Evolutionary conservation across 352 stramenopile species (phyloP), one percentile per base, ranked within the genome.

Genomic region (Globisporangium uncinulatum): DNA sequence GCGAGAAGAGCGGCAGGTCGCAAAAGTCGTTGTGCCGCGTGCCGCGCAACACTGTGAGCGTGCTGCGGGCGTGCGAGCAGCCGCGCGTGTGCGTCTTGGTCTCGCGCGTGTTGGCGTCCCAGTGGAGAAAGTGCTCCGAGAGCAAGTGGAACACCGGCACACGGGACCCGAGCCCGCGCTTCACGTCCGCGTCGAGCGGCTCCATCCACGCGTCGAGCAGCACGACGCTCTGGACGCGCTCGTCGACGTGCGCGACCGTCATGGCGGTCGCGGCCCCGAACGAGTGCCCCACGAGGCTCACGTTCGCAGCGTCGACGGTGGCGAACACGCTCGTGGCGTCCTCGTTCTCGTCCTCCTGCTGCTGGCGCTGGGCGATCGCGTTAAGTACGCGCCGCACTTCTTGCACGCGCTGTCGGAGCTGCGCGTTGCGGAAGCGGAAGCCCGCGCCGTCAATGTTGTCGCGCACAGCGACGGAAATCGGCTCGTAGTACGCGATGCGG

Each of bases 21-120:
- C 72, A 86, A 36, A 90, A 90, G 57, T 90, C 86, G 69, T 86
- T 87, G 77, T 90, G 79, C 10, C 71, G 63, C 15, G 73, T 69
- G 43, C 63, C 67, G 0, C 63, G 63, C 52, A 87, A 52, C 41
- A 73, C 74, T 31, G 71, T 72, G 34, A 86, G 62, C 34, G 59
- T 62, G 11, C 70, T 73, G 2, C 71, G 19, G 1, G 41, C 47
- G 39, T 87, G 69, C 13, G 66, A 74, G 52, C 64, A 79, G 21
- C 71, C 73, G 24, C 53, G 42, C 1, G 56, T 62, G 50, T 85
- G 72, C 39, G 62, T 59, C 52, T 76, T 61, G n/a, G 73, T 70
- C 48, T 66, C 70, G 43, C 76, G 54, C 13, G 79, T 58, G 59
- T 89, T 85, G n/a, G 57, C 46, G 19, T 69, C 62, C 79, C 79